A percentile compares a stretch with the other conserved stretches of the same genome.
These are phyloP conservation scores for Xylogone sp. DNA, from an alignment of 2,329 filamentous ascomycete genomes.

Conservation along the genomic window DNA sequence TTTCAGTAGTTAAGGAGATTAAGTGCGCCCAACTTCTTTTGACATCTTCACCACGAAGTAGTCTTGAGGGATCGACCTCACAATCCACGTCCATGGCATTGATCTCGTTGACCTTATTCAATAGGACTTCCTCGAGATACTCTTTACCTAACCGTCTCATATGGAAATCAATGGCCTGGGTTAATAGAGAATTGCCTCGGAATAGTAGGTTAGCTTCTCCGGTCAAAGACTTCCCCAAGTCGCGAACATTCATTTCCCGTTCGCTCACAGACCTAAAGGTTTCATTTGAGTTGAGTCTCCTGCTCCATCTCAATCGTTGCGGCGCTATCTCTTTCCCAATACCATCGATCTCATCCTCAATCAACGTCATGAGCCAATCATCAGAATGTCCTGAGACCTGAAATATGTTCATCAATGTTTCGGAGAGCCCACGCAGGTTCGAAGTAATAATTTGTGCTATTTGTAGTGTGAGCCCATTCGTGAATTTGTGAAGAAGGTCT, in stretches of 20 bases:
- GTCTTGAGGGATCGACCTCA: constrained; percentile 87
- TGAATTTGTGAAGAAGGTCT: constrained; percentile 80
- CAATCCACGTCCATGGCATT: constrained; percentile 88
- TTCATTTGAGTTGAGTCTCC: constrained; percentile 67
- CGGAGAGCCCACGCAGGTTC: constrained; percentile 75
- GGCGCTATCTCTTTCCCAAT: constrained; percentile 76
- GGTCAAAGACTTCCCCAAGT: constrained; percentile 74
- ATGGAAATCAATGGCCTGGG: constrained; percentile 89
- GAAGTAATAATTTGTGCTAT: constrained; percentile 76
- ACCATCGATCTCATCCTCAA: constrained; percentile 96
- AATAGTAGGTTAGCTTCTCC: constrained; percentile 94
- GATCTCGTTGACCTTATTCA: constrained; percentile 83
- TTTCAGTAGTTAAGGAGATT: constrained; percentile 70
- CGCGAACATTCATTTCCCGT: constrained; percentile 67
- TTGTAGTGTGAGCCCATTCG: constrained; percentile 77
- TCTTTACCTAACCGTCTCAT: constrained; percentile 94
- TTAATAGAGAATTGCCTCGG: constrained; percentile 88
- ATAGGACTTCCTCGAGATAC: constrained; percentile 82
- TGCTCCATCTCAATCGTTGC: constrained; percentile 69
- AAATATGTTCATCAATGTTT: constrained; percentile 89
- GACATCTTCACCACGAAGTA: constrained; percentile 65
- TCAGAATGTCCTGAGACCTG: constrained; percentile 81
- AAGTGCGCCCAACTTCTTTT: constrained; percentile 80
- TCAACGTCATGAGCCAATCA: constrained; percentile 89
- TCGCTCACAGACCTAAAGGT: constrained; percentile 60